These are phyloP conservation scores for Aureobasidium sp. DNA, from an alignment of 2,329 filamentous ascomycete species.

Conservation along the genomic window DNA sequence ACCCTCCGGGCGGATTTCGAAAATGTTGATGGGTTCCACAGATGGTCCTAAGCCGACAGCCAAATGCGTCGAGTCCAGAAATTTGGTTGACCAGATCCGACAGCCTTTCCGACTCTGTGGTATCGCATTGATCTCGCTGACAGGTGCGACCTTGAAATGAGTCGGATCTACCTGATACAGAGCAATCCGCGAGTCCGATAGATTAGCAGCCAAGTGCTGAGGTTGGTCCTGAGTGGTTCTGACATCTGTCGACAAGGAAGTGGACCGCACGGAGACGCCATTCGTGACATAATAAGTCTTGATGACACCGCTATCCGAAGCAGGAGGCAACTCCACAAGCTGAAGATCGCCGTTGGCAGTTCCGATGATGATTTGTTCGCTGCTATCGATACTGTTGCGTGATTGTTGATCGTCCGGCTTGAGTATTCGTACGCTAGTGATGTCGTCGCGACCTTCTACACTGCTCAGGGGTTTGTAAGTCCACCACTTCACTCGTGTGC, in stretches of 20 bases:
- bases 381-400: conserved; percentile 18
- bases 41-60: conserved; percentile 43
- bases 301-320: conserved; percentile 17
- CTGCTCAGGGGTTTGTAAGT: conserved; percentile 44
- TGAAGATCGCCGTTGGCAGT: conserved; percentile 47
- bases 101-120: conserved; percentile 18
- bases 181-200: conserved; percentile 35
- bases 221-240: conserved; percentile 15
- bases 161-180: conserved; percentile 22
- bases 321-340: conserved; percentile 21
- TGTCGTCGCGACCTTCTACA: conserved; percentile 48
- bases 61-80: conserved; percentile 42
- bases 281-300: conserved; percentile 37
- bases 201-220: conserved; percentile 43
- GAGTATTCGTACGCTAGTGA: conserved; percentile 48
- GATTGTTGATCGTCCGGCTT: conserved; percentile 27
- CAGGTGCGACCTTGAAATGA: conserved; percentile 26
- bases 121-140: conserved; percentile 26
- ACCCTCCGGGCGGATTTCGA: conserved; percentile 39
- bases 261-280: conserved; percentile 37
- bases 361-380: conserved; percentile 43
- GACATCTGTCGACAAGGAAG: conserved; percentile 35
- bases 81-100: conserved; percentile 42
- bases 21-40: conserved; percentile 40
- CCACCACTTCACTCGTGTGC: conserved; percentile 34